phyloP scores from a whole-genome alignment of 495 filamentous ascomycete species.

The Podospora comata region DNA sequence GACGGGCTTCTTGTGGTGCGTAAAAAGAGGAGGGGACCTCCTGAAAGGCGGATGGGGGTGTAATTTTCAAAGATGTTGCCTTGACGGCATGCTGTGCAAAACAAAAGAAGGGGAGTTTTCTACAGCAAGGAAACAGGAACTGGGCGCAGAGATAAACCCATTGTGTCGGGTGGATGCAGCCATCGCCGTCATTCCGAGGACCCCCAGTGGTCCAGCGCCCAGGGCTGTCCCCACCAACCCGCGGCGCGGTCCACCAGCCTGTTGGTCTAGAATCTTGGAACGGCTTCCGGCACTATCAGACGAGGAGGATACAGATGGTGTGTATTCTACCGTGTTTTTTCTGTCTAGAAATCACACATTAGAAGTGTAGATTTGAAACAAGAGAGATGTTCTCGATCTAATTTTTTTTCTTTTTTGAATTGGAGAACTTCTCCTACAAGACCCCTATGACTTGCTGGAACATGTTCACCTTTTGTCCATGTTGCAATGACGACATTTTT shows the following conservation, averaged over 20 bases:
- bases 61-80: slow-evolving; percentile 38
- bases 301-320: neutral
- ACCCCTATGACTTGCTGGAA: neutral
- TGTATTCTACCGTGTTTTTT: neutral
- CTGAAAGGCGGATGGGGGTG: slow-evolving; percentile 25
- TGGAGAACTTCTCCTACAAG: neutral
- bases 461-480: neutral
- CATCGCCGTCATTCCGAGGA: slow-evolving; percentile 3
- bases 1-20: slow-evolving; percentile 23
- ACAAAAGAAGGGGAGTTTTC: neutral
- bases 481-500: neutral
- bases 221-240: slow-evolving; percentile 2
- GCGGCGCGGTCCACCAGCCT: neutral
- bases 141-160: slow-evolving; percentile 4
- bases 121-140: neutral
- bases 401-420: neutral
- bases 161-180: slow-evolving; percentile 7
- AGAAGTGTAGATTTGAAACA: no score
- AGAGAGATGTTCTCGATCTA: neutral
- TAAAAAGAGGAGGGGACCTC: slow-evolving; percentile 27
- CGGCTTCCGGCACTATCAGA: neutral
- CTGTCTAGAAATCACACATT: no score
- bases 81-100: slow-evolving; percentile 10
- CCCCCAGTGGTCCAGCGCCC: neutral
- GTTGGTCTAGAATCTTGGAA: neutral